Evolutionary conservation across 1,284 basidiomycete species (phyloP), one percentile per base, ranked within the genome.

Genomic region (Coniophora puteana): DNA sequence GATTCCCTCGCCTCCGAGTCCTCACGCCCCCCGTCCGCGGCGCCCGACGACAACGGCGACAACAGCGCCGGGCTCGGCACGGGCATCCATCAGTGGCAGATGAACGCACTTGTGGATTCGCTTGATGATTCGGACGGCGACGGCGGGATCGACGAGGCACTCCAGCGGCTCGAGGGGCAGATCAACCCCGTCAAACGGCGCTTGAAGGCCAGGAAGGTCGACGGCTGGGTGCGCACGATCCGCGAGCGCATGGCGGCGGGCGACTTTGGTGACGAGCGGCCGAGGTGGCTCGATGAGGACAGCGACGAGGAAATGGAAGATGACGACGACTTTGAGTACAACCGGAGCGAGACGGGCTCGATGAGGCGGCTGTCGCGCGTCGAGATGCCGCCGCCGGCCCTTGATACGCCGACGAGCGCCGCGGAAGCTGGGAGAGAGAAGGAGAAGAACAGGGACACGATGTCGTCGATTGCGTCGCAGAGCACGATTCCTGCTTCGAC

Each of bases 71-170:
- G 59, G 3, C 56, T 76, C n/a, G 77, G 76, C 4, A 74, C 68
- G n/a, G 65, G 62, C 17, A 78, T 89, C 24, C 76, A 83, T 13
- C 76, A 78, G 38, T 90, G 88, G 88, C 87, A 89, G 52, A 65
- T 89, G 53, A 83, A 85, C 51, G 86, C 87, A 22, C 67, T 90
- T 24, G 71, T 87, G 20, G 84, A 89, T 46, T 84, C 83, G 16
- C 60, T 90, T 41, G 85, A 79, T 49, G 81, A 88, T 43, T 78
- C 89, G 7, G 85, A 77, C 17, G 84, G 82, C 44, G 72, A 61
- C 3, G 88, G 89, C 1, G 89, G 87, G 51, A 83, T 88, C 13
- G 88, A 91, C 37, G 84, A 81, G 7, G 90, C 91, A 5, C 57
- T 93, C 45, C 71, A 74, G 28, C 69, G 84, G 8, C 70, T 93